Base-by-base conservation (phyloP, 345 rosid genomes). In the Brassica cretica region DNA sequence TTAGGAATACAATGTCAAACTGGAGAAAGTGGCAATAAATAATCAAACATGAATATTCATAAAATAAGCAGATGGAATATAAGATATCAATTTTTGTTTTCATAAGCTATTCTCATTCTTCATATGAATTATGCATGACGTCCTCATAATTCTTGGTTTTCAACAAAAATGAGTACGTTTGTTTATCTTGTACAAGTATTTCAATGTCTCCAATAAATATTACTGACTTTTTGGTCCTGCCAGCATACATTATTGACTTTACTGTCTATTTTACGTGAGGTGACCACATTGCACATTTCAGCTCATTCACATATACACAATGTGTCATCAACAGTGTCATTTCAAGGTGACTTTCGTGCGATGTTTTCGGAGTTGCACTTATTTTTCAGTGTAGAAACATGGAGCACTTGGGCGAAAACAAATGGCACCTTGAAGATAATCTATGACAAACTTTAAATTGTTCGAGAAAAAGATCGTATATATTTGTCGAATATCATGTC, bases 301-400 rank as follows among this genome's bases (percentile, higher is more conserved):
- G 32, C 24, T 35, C 65, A 15, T 33, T 69, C 58, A 76, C 65
- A 51, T 32, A 44, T 30, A 12, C 49, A 30, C 18, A 46, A 49
- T 51, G 32, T 63, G 80, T 63, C 75, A 70, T 6, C 55, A 64
- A 11, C 63, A 70, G 35, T 21, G 70, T 63, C 80, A 51, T 24
- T 21, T 70, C 44, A 27, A 63, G 80, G 75, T 70, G 75, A 77
- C 80, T 70, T 70, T 60, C 18, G 18, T 76, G 27, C 49, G 18
- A 59, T 75, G 21, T 61, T 61, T 60, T 62, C 11, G 8, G 33
- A 11, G 2, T 25, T 1, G 5, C 64, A 5, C 8, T 60, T 21
- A 5, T 0, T 1, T 24, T 10, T 24, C 64, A 10, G n/a, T 59
- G 33, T 6, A 25, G 33, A 25, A 60, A 24, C 2, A 2, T 12